These are phyloP conservation scores for Hydnomerulius pinastri DNA, from an alignment of 768 basidiomycete genomes.

Conservation along the genomic window DNA sequence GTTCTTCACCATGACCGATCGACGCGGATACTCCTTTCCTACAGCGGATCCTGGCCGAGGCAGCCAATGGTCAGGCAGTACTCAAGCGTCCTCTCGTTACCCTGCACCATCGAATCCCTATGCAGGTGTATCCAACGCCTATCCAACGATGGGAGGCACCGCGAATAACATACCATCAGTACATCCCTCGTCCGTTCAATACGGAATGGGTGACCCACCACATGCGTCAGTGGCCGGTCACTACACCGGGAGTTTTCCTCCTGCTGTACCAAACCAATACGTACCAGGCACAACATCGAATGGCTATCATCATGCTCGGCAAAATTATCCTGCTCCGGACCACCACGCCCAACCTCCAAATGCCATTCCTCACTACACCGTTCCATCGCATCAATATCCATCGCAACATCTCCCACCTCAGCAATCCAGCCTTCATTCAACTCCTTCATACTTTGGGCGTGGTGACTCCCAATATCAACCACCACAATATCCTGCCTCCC, in stretches of 20 bases:
- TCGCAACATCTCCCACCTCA: conserved; percentile 17
- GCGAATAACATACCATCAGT: conserved; percentile 22
- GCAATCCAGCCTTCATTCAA: conserved; percentile 17
- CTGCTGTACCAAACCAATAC: conserved; percentile 25
- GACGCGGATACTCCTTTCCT: conserved; percentile 32
- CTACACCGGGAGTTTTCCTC: conserved; percentile 19
- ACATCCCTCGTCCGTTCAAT: conserved; percentile 20
- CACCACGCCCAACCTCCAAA: conserved; percentile 35
- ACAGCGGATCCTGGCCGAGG: conserved; percentile 15
- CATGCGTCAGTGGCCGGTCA: conserved; percentile 7
- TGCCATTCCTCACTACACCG: conserved; percentile 33
- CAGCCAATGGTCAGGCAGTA: conserved; percentile 24
- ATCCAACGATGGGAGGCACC: conserved; percentile 15
- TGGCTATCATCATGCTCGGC: conserved; percentile 27
- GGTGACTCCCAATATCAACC: conserved; percentile 22
- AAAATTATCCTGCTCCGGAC: conserved; percentile 25
- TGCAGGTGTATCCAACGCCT: conserved; percentile 17
- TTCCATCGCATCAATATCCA: conserved; percentile 33
- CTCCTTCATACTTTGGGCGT: conserved; percentile 39
- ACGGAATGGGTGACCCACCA: conserved; percentile 13
- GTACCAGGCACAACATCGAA: conserved; percentile 7
- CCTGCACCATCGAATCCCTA: conserved; percentile 22
- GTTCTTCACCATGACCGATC: conserved; percentile 25
- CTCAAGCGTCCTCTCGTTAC: conserved; percentile 27
- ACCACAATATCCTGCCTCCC: conserved; percentile 58